phyloP scores from a whole-genome alignment of 2,329 filamentous ascomycete genomes.

The Fusarium burgessii region DNA sequence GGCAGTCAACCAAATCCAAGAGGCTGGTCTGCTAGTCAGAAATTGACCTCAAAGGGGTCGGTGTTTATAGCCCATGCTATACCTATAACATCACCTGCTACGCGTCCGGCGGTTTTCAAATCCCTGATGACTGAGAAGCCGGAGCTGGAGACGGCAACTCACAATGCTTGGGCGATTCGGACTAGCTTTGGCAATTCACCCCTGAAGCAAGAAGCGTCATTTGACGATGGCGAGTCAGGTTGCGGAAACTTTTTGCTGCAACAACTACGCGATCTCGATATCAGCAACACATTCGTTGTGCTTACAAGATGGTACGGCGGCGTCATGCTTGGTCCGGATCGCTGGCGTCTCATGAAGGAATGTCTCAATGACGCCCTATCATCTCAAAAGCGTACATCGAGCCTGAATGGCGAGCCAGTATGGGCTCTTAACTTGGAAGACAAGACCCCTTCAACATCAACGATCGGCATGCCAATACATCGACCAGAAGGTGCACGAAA shows the following conservation, averaged over 20 bases:
- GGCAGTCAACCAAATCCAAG: slow-evolving; percentile 37
- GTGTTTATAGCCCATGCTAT: slow-evolving; percentile 68
- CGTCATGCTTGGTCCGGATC: slow-evolving; percentile 69
- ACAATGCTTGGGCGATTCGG: slow-evolving; percentile 67
- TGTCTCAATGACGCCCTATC: slow-evolving; percentile 67
- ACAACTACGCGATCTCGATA: slow-evolving; percentile 63
- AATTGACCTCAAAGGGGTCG: slow-evolving; percentile 64
- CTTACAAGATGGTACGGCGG: slow-evolving; percentile 73
- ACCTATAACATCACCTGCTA: slow-evolving; percentile 52
- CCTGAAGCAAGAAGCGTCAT: slow-evolving; percentile 62
- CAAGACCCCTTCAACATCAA: slow-evolving; percentile 55
- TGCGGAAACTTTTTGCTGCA: slow-evolving; percentile 68
- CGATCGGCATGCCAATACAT: slow-evolving; percentile 75
- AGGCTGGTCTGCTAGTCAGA: slow-evolving; percentile 65
- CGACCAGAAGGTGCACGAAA: slow-evolving; percentile 75
- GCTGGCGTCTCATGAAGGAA: slow-evolving; percentile 72
- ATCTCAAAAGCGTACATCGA: slow-evolving; percentile 56
- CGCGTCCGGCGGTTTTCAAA: slow-evolving; percentile 59
- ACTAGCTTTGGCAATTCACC: slow-evolving; percentile 54
- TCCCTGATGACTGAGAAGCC: slow-evolving; percentile 62
- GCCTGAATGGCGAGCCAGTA: slow-evolving; percentile 62
- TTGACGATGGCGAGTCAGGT: slow-evolving; percentile 72
- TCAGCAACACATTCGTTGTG: slow-evolving; percentile 67
- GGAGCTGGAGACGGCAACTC: slow-evolving; percentile 64
- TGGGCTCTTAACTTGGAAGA: slow-evolving; percentile 71